Evolutionary conservation across 1,139 yeast species (phyloP), one percentile per base, ranked within the genome.

Genomic region (Hansenula sp.): DNA sequence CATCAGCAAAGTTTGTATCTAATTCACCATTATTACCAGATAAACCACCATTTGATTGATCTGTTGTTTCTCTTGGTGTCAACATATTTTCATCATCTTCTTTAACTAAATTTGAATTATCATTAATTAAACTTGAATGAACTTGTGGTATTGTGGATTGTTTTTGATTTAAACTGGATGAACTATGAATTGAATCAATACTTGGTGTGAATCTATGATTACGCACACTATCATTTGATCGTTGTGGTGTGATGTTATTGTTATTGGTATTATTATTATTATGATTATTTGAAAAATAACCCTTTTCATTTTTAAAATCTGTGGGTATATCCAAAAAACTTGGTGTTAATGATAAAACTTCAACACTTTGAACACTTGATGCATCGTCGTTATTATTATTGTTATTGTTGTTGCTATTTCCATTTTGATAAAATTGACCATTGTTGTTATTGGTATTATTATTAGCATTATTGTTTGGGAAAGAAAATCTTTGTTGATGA

Each of bases 341-440:
- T 13, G 69, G 68, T 3, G 67, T 64, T 29, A 65, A 38, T 0
- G 68, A 61, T 12, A 64, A 40, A 3, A 62, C 68, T 44, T 64
- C 69, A 8, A 63, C 65, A 35, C 64, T 60, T 29, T 56, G 51
- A 2, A 53, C 45, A 33, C 60, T 53, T 11, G 35, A 36, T 8
- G 37, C 43, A 7, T 57, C 57, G 28, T 48, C 48, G 29, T 51
- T 52, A 27, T 41, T 38, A 19, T 47, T 47, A 12, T 29, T 22
- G 8, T 29, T 29, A 20, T 20, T 37, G 14, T 5, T 13, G 10
- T 16, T 32, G 17, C 29, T 18, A 11, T 36, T 21, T 27, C 26
- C 9, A 16, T 26, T 27, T 21, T n/a, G 30, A 32, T 22, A 19
- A 19, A 12, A 41, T 11, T 24, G 26, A 21, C 9, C 9, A 17